Evolutionary conservation across 495 filamentous ascomycete genomes (phyloP), one percentile per base, ranked within the genome.

Genomic region (Lentithecium fluviatile): DNA sequence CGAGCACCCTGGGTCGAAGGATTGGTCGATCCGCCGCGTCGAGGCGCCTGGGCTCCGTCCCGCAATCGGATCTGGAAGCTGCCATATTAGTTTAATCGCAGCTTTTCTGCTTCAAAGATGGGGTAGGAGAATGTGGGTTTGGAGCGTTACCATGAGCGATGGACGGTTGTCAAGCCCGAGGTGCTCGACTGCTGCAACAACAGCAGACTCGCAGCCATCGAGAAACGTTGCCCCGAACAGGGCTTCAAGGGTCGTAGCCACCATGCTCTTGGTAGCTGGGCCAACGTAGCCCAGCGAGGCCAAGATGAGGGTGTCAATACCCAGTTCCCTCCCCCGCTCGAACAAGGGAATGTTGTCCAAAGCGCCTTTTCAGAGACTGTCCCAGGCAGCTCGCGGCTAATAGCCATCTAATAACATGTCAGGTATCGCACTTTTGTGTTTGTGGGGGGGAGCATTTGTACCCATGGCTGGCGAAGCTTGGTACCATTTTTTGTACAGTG

Each of bases 21-120:
- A 32, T 32, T 32, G 29, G 29, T 32, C 29, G 3, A 32, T 32
- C 29, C 4, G 29, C 29, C 29, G 3, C 10, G 29, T 10, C 4
- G 29, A 3, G 29, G 29, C 10, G 10, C 4, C 29, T 32, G 29
- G 29, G 29, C 4, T 32, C 29, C 29, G 29, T 10, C 29, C 3
- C 29, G 29, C 29, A 3, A 32, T n/a, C 29, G 46, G 46, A 23
- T 26, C 46, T 49, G 23, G 13, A 49, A 49, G 46, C 23, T 49
- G 46, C 6, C 46, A 49, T 23, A 49, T 49, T 49, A 49, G 46
- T 49, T 49, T 4, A 49, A 49, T 49, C 24, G 46, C 24, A 49
- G 24, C 5, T 49, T n/a, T 49, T 49, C 23, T 26, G n/a, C 13
- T 23, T 23, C 17, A 26, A 26, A 26, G 23, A 23, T 49, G 23